Evolutionary conservation across 1,139 yeast genomes (phyloP).

Genomic region (Yamadazyma atlantica): DNA sequence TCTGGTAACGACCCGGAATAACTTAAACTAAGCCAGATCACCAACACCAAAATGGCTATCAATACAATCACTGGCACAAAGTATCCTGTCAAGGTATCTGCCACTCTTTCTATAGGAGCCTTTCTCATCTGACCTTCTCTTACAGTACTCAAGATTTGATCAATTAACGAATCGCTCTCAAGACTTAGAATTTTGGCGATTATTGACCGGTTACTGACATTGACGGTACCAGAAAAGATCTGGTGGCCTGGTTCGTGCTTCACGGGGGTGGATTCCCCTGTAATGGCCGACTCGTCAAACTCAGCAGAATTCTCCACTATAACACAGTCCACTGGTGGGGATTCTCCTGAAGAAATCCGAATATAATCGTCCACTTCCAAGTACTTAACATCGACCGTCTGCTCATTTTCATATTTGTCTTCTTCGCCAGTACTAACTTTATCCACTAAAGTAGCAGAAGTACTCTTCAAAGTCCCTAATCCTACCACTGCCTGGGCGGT

Average conservation of each 20-base stretch:
- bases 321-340: slow-evolving; percentile 72
- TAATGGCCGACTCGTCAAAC: slow-evolving; percentile 75
- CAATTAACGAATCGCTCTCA: slow-evolving; percentile 66
- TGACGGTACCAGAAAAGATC: slow-evolving; percentile 71
- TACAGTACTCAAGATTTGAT: slow-evolving; percentile 68
- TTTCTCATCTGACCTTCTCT: slow-evolving; percentile 71
- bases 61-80: slow-evolving; percentile 70
- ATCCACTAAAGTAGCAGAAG: slow-evolving; percentile 50
- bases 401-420: slow-evolving; percentile 28
- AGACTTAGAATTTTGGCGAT: slow-evolving; percentile 58
- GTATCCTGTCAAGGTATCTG: slow-evolving; percentile 68
- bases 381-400: slow-evolving; percentile 45
- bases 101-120: slow-evolving; percentile 73
- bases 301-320: slow-evolving; percentile 56
- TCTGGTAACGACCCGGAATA: slow-evolving; percentile 53
- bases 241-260: slow-evolving; percentile 56
- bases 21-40: slow-evolving; percentile 65
- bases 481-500: slow-evolving; percentile 66
- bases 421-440: slow-evolving; percentile 17
- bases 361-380: slow-evolving; percentile 67
- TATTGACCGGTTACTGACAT: slow-evolving; percentile 55
- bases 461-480: slow-evolving; percentile 51
- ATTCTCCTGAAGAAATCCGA: slow-evolving; percentile 61
- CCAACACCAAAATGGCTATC: slow-evolving; percentile 63
- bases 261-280: slow-evolving; percentile 67